Evolutionary conservation across 768 basidiomycete genomes (phyloP).

Genomic region (Boletus edulis): DNA sequence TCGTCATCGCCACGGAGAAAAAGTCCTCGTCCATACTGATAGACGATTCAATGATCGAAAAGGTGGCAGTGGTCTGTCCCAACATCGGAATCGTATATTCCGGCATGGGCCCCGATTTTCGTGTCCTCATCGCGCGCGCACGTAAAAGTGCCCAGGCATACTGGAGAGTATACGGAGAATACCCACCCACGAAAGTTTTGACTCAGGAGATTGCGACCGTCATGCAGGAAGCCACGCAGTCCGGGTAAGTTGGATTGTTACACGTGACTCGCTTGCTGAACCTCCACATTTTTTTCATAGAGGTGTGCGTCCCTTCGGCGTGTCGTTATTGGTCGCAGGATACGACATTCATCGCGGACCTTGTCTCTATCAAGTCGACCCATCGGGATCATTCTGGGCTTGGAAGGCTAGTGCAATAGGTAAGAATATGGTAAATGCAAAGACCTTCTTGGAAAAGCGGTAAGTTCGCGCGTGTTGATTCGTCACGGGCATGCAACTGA

Average conservation of each 20-base stretch:
- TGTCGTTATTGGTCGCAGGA: constrained; percentile 94
- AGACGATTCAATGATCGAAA: constrained; percentile 97
- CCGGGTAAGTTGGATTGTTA: constrained; percentile 59
- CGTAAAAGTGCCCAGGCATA: constrained; percentile 98
- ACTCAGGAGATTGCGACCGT: constrained; percentile 97
- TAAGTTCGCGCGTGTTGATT: constrained; percentile 40
- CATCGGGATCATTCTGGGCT: constrained; percentile 98
- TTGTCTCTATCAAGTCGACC: constrained; percentile 98
- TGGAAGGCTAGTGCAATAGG: constrained; percentile 99
- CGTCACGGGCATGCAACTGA: constrained; percentile 18
- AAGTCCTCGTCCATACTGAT: constrained; percentile 97
- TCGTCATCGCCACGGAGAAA: constrained; percentile 99
- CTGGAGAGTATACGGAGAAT: constrained; percentile 99
- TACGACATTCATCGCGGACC: constrained; percentile 96
- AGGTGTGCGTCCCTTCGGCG: constrained; percentile 98
- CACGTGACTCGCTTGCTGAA: constrained; percentile 24
- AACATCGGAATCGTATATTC: constrained; percentile 99
- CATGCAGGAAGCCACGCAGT: constrained; percentile 99
- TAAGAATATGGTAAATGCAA: constrained; percentile 99
- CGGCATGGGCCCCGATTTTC: constrained; percentile 99
- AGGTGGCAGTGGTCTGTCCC: constrained; percentile 94
- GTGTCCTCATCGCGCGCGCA: constrained; percentile 89
- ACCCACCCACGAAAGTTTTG: constrained; percentile 93
- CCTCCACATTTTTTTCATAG: constrained; percentile 49
- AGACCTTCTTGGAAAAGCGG: constrained; percentile 99